Base-by-base conservation (phyloP, 1,284 basidiomycete species). In the Leccinum olivaceoglutinosum region DNA sequence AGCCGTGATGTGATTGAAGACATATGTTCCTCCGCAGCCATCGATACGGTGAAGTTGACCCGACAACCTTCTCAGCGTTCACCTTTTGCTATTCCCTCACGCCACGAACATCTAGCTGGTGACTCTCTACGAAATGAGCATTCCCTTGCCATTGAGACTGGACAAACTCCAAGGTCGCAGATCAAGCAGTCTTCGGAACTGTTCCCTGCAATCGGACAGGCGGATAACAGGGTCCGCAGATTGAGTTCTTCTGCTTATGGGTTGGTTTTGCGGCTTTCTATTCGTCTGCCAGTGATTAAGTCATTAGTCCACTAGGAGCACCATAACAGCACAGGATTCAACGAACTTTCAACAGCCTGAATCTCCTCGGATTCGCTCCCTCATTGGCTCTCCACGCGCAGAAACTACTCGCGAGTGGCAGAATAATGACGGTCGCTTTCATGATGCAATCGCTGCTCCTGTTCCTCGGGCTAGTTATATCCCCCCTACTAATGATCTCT, bases 401-500 rank as follows among this genome's bases (percentile, higher is more conserved):
- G 68, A 64, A 41, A 25, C 44, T 5, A 12, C 25, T 49, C 11
- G 16, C 5, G 63, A 58, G 57, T 61, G 18, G n/a, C 59, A 41
- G 29, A 61, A 21, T 4, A 54, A 46, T 53, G 46, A 38, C 2
- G 7, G 8, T 58, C 46, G 32, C 5, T 11, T 51, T 16, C 59
- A 36, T 16, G 46, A 60, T 54, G 16, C n/a, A 14, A 39, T 54
- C 9, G 11, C 21, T 4, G 5, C 61, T 41, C 38, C 39, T 6
- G 68, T 54, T 58, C 63, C 64, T 59, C 58, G n/a, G 29, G 4
- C 8, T 12, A 41, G 21, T 34, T 21, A 14, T 12, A 62, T 73
- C 32, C 67, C 72, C 3, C 71, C 72, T 36, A 70, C 71, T 8
- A 6, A 5, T 5, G 62, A 72, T 54, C 29, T 71, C 32, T 55